Evolutionary conservation across 2,329 filamentous ascomycete species (phyloP).

Genomic region (Myotisia sp.): DNA sequence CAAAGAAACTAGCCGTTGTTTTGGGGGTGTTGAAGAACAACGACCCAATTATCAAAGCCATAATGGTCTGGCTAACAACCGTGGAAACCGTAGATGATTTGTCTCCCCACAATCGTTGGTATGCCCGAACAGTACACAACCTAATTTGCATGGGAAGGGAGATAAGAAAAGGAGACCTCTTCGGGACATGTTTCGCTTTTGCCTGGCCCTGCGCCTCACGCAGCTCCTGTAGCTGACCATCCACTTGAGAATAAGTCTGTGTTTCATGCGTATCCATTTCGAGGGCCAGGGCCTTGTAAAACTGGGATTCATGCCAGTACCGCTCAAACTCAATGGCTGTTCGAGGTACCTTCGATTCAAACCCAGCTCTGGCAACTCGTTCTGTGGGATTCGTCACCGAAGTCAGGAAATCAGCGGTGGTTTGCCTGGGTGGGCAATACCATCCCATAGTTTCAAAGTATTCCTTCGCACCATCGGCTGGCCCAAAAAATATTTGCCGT

Average conservation of each 20-base stretch:
- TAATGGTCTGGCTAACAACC: constrained; percentile 51
- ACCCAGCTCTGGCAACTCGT: constrained; percentile 41
- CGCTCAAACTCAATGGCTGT: constrained; percentile 54
- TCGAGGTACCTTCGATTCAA: constrained; percentile 47
- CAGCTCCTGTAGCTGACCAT: constrained; percentile 20
- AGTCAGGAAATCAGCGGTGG: constrained; percentile 55
- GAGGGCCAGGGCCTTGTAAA: constrained; percentile 19
- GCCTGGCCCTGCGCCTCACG: constrained; percentile 19
- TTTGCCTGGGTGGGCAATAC: constrained; percentile 51
- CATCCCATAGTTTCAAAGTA: constrained; percentile 60
- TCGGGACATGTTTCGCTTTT: constrained; percentile 26
- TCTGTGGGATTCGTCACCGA: constrained; percentile 52
- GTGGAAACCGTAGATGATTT: constrained; percentile 58
- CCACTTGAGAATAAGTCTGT: constrained; percentile 21
- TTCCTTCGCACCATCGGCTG: constrained; percentile 41
- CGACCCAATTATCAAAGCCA: constrained; percentile 63
- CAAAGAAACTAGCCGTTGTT: constrained; percentile 59
- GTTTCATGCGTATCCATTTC: constrained; percentile 23
- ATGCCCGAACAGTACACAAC: constrained; percentile 72
- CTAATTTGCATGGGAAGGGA: constrained; percentile 61
- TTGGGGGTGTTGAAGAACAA: constrained; percentile 41
- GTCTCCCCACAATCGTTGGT: constrained; percentile 59
- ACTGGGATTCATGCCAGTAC: constrained; percentile 31
- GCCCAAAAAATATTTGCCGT: constrained; percentile 62
- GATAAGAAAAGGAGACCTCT: constrained; percentile 54